Percentiles rank a stretch among this genome's conserved stretches.
phyloP scores from a whole-genome alignment of 495 filamentous ascomycete species.

The Penicillium alfredii region DNA sequence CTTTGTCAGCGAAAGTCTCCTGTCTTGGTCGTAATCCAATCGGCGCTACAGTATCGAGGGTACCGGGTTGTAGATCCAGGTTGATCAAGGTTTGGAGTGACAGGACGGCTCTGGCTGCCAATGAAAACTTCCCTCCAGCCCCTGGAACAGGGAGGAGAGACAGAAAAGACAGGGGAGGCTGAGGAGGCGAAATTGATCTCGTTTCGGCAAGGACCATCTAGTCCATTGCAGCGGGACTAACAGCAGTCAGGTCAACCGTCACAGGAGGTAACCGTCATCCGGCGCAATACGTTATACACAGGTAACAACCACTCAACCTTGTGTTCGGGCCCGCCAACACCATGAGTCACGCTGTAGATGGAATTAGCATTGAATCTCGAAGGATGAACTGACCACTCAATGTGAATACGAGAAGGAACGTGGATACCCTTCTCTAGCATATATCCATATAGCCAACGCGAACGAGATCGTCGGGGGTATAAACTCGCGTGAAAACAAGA shows the following conservation, averaged over 20 bases:
- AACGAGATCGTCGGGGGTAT: too few species aligned
- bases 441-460: too few species aligned
- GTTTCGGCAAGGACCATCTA: slow-evolving; percentile 1
- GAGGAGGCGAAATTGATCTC: neutral
- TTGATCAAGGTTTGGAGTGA: slow-evolving; percentile 14
- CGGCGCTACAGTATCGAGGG: slow-evolving; percentile 8
- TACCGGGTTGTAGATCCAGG: slow-evolving; percentile 8
- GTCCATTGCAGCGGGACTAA: slow-evolving; percentile 6
- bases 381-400: too few species aligned
- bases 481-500: too few species aligned
- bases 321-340: slow-evolving; percentile 7
- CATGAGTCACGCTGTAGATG: slow-evolving; percentile 4
- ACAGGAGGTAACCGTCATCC: slow-evolving; percentile 16
- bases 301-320: slow-evolving; percentile 18
- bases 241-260: slow-evolving; percentile 12
- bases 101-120: slow-evolving; percentile 4
- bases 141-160: neutral
- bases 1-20: slow-evolving; percentile 2
- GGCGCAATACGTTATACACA: slow-evolving; percentile 21
- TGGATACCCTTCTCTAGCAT: too few species aligned
- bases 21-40: slow-evolving; percentile 7
- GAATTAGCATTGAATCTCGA: neutral
- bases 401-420: too few species aligned
- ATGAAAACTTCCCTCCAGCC: slow-evolving; percentile 5
- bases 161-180: neutral